Evolutionary conservation across 2,329 filamentous ascomycete genomes (phyloP), one percentile per base, ranked within the genome.

Genomic region (Penicillium sp.): DNA sequence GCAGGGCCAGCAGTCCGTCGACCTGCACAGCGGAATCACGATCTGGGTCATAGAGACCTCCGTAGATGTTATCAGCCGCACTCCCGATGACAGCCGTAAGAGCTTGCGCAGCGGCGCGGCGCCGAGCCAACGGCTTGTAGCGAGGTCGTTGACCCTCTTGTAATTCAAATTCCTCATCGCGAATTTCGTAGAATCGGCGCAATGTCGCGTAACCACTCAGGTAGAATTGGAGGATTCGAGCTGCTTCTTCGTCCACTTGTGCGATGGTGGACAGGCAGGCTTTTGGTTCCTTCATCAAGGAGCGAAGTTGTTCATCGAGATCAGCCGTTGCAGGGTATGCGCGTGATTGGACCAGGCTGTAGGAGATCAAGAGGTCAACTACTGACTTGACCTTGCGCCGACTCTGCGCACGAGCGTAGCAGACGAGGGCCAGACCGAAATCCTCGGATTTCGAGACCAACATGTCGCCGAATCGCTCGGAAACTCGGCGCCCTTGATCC

Each of bases 171-270:
- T 78, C 76, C 60, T 82, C 80, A 63, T 97, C 92, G 41, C 92
- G 83, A n/a, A 91, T 79, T 54, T 91, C 86, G 69, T 95, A 97
- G 74, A 92, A 96, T 58, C 85, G 86, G 30, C 92, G 87, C 16
- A 97, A 77, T 0, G 90, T 95, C 18, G 91, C 92, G 64, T 97
- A 97, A 18, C 92, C 92, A 66, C 88, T 93, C 9, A 96, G 82
- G 72, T 91, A 86, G 53, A 86, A 87, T 39, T 91, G 88, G 3
- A 97, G 77, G 10, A 95, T 80, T 59, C 88, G 80, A 8, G 91
- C 92, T 7, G 89, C 91, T 64, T 91, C 86, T 28, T 87, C 74
- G 61, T 96, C 92, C 45, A 86, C 79, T 22, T 80, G 79, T 5
- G 88, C 87, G 45, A 92, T 82, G 27, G 81, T 76, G 47, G 85